Conservation (phyloP, 495 filamentous ascomycete genomes). For the Aspergillus wentii region DNA sequence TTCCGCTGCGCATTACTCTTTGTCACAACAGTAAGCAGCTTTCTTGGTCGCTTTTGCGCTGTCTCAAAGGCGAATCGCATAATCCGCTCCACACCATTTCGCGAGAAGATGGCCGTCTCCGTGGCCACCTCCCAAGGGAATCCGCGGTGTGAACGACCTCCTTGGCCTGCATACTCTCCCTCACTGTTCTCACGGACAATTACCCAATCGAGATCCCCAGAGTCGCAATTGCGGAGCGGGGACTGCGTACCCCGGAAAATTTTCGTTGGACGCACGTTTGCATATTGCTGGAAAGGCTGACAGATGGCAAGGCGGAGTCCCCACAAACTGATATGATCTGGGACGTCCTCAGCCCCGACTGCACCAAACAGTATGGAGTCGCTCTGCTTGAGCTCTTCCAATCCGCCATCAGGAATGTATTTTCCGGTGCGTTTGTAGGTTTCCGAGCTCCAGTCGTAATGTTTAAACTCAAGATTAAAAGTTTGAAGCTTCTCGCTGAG, state of each 20-base stretch:
- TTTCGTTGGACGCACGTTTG: conserved; percentile 51
- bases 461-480: conserved; percentile 43
- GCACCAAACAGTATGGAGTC: conserved; percentile 55
- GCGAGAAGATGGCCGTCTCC: conserved; percentile 51
- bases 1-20: conserved; percentile 57
- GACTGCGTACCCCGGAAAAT: conserved; percentile 45
- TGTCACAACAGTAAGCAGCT: conserved; percentile 52
- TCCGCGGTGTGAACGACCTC: conserved; percentile 45
- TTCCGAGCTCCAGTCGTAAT: conserved; percentile 50
- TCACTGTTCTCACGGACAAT: conserved; percentile 56
- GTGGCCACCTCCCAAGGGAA: conserved; percentile 50
- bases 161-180: conserved; percentile 54
- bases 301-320: conserved; percentile 50
- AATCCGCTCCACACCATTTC: conserved; percentile 47
- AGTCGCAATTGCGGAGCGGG: conserved; percentile 39
- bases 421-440: conserved; percentile 47
- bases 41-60: conserved; percentile 39
- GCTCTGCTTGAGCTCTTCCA: conserved; percentile 46
- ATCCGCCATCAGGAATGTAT: conserved; percentile 50
- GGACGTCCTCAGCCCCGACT: conserved; percentile 50
- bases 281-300: conserved; percentile 51
- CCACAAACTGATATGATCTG: conserved; percentile 55
- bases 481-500: conserved; percentile 38
- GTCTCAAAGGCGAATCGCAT: conserved; percentile 54
- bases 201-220: conserved; percentile 48